phyloP scores from a whole-genome alignment of 169 alveolate genomes.

The Plasmodium vivax region DNA sequence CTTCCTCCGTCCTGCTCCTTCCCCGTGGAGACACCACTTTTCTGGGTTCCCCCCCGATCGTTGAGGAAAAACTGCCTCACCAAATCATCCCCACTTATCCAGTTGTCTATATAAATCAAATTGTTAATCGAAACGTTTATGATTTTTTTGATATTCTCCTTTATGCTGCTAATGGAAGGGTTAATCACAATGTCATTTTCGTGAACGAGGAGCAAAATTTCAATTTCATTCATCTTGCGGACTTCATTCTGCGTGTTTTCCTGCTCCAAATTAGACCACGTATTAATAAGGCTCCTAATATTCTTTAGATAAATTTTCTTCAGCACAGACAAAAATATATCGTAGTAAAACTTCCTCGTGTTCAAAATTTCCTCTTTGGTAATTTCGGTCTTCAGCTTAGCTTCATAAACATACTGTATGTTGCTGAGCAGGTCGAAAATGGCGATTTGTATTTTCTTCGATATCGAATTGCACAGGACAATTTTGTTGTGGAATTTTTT shows the following conservation, averaged over 20 bases:
- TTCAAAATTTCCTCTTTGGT: constrained; percentile 42
- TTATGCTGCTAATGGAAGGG: constrained; percentile 61
- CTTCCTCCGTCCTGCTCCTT: background rate
- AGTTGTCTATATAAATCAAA: constrained; percentile 70
- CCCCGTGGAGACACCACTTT: background rate
- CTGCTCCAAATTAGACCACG: constrained; percentile 34
- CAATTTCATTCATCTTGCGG: constrained; percentile 4
- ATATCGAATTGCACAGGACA: constrained; percentile 49
- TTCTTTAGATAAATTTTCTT: constrained; percentile 61
- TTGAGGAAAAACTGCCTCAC: constrained; percentile 16
- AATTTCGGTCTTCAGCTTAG: constrained; percentile 54
- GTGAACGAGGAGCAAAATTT: constrained; percentile 48
- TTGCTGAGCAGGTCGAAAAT: constrained; percentile 64
- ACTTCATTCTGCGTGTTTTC: background rate
- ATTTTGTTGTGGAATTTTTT: constrained; percentile 35
- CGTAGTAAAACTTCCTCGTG: constrained; percentile 58
- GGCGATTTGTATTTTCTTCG: constrained; percentile 66
- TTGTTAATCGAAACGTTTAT: constrained; percentile 71
- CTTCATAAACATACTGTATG: constrained; percentile 71
- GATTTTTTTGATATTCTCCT: constrained; percentile 62
- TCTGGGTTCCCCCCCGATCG: background rate
- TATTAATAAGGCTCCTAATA: constrained; percentile 36
- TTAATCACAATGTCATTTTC: constrained; percentile 63
- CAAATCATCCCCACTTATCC: constrained; percentile 66
- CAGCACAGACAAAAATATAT: constrained; percentile 22